Conservation (phyloP, 2,329 filamentous ascomycete genomes). For the Dryadomyces quercus-mongolicae region DNA sequence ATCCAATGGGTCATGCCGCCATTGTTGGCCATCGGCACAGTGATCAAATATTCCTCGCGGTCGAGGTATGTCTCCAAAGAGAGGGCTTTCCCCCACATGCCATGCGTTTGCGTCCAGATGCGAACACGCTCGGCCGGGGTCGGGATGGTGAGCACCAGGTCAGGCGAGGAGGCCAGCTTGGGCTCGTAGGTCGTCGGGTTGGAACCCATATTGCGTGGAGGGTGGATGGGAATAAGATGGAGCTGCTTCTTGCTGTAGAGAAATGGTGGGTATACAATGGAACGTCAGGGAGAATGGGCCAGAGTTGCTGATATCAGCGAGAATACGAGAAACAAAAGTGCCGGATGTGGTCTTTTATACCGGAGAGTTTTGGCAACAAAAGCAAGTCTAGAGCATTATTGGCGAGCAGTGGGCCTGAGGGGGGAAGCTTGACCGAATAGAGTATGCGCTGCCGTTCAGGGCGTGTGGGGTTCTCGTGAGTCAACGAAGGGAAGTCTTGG, state of each 20-base stretch:
- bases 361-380: not conserved
- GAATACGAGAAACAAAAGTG: not conserved
- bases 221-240: not conserved
- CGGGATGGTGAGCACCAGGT: slow-evolving; percentile 40
- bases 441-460: too few species aligned
- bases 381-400: too few species aligned
- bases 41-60: slow-evolving; percentile 45
- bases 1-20: slow-evolving; percentile 54
- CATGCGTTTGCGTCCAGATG: slow-evolving; percentile 44
- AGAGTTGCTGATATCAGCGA: not conserved
- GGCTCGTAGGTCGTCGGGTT: slow-evolving; percentile 12
- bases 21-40: slow-evolving; percentile 43
- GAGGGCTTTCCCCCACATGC: slow-evolving; percentile 48
- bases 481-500: too few species aligned
- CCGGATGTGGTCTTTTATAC: not conserved
- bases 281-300: not conserved
- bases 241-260: not conserved
- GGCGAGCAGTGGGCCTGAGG: not conserved
- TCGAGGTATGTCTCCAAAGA: slow-evolving; percentile 41
- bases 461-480: too few species aligned
- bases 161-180: slow-evolving; percentile 21
- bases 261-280: not conserved
- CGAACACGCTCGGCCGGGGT: slow-evolving; percentile 39
- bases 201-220: slow-evolving; percentile 20
- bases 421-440: not conserved